Evolutionary conservation across 2,329 filamentous ascomycete genomes (phyloP).

Genomic region (Aspergillus pseudoglaucus): DNA sequence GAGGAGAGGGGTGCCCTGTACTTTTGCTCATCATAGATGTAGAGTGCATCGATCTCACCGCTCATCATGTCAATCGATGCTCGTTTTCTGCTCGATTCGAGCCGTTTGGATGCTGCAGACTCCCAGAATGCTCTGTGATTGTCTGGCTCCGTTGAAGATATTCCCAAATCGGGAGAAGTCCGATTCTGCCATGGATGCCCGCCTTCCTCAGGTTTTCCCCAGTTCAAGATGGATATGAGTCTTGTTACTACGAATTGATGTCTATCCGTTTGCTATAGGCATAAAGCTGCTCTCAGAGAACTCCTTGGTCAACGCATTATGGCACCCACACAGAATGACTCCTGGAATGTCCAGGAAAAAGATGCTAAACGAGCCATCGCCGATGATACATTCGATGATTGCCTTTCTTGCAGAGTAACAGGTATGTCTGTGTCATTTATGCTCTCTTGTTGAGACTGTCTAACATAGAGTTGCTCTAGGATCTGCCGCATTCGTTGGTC

Average conservation of each 20-base stretch:
- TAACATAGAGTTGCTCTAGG: slow-evolving; percentile 42
- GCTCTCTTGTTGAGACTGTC: neutral
- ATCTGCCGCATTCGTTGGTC: slow-evolving; percentile 66
- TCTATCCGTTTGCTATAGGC: too few species aligned
- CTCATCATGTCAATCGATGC: slow-evolving; percentile 54
- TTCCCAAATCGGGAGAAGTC: slow-evolving; percentile 9
- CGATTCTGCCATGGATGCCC: slow-evolving; percentile 28
- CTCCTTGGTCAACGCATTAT: neutral
- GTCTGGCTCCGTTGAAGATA: slow-evolving; percentile 8
- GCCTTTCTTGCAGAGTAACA: slow-evolving; percentile 62
- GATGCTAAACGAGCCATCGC: slow-evolving; percentile 53
- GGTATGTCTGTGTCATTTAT: slow-evolving; percentile 46
- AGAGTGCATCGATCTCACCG: slow-evolving; percentile 86
- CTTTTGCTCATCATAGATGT: slow-evolving; percentile 96
- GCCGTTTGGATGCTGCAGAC: slow-evolving; percentile 1
- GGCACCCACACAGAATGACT: slow-evolving; percentile 39
- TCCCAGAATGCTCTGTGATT: too few species aligned
- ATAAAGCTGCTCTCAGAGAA: too few species aligned
- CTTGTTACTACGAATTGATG: neutral
- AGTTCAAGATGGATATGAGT: neutral
- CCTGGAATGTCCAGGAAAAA: slow-evolving; percentile 50
- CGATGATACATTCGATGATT: slow-evolving; percentile 51
- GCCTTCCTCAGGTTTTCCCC: slow-evolving; percentile 14
- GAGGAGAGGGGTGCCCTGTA: slow-evolving; percentile 46
- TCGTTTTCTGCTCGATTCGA: slow-evolving; percentile 12